Evolutionary conservation across 441 rosid genomes (phyloP), one percentile per base, ranked within the genome.

Genomic region (Isatis lusitanica): DNA sequence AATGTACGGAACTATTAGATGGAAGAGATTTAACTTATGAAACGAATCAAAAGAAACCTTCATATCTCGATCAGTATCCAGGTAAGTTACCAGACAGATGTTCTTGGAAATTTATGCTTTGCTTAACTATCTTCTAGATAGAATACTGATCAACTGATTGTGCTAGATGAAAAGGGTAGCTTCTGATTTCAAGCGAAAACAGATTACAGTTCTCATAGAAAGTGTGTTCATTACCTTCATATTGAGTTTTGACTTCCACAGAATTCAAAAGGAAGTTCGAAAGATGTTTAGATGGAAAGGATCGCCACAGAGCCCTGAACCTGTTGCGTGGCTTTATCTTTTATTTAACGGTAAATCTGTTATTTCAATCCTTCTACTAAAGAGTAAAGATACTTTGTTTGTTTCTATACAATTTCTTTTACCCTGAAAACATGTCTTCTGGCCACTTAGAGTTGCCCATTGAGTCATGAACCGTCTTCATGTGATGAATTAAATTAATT

Each of bases 241-340:
- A 26, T 16, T 58, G 9, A 65, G 10, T 68, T 21, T 53, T 61
- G 66, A 24, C 61, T 40, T 52, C 68, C 61, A 61, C 79, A 85
- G 92, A 67, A 61, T 82, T 87, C 64, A 75, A 30, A 11, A 44
- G 11, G 66, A 42, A 38, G 76, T 51, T 85, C 24, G 1, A 1
- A 7, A 8, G 42, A 7, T 13, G 63, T 21, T 21, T 48, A 33
- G 2, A 4, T 71, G 59, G 55, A 33, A 3, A 28, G 7, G 70
- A 77, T 48, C 38, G 13, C 12, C 73, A 9, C 35, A 81, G 77
- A 76, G 72, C 78, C 59, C 71, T 89, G 71, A 82, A 81, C 75
- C 75, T 89, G 66, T 76, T 89, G 66, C 90, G 92, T n/a, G 92
- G 89, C 78, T 85, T 87, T 58, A 81, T 86, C 84, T 90, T 65